These are phyloP conservation scores for Sclerotinia borealis DNA, from an alignment of 2,329 filamentous ascomycete genomes.

Conservation along the genomic window DNA sequence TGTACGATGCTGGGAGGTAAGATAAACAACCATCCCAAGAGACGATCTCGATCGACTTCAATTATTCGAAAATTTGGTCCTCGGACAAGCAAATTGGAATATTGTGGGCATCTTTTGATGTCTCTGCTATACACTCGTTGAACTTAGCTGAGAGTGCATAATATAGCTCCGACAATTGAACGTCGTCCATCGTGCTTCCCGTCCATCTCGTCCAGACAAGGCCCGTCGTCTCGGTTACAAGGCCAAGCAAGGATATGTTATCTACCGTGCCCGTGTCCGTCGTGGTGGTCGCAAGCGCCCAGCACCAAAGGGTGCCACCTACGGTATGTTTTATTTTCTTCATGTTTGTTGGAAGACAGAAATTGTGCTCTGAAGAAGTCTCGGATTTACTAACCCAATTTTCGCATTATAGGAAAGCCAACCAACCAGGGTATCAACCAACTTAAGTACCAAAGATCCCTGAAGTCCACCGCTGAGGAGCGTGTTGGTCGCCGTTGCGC, in stretches of 20 bases:
- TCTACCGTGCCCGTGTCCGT: conserved; percentile 98
- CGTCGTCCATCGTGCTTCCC: conserved; percentile 98
- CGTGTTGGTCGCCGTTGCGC: conserved; percentile 98
- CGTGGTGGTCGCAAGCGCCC: conserved; percentile 98
- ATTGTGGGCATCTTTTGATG: conserved; percentile 32
- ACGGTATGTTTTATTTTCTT: conserved; percentile 66
- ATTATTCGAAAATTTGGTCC: conserved; percentile 32
- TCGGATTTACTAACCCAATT: conserved; percentile 11
- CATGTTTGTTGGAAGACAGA: background rate
- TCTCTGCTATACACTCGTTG: conserved; percentile 97
- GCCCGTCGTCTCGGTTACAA: conserved; percentile 99
- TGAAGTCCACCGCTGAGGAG: conserved; percentile 97
- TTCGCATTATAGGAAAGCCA: conserved; percentile 72
- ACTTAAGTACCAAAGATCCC: conserved; percentile 99
- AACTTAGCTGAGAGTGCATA: conserved; percentile 99
- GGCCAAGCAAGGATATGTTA: conserved; percentile 99
- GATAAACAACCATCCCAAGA: conserved; percentile 41
- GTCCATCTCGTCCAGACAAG: conserved; percentile 98
- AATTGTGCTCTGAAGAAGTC: background rate
- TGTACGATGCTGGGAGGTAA: conserved; percentile 99
- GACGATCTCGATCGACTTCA: conserved; percentile 29
- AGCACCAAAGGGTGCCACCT: conserved; percentile 95
- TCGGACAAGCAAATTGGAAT: conserved; percentile 25
- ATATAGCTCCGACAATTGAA: conserved; percentile 99
- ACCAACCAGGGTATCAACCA: conserved; percentile 99